Conservation (phyloP, 495 filamentous ascomycete species). For the Neurospora tetrasperma region DNA sequence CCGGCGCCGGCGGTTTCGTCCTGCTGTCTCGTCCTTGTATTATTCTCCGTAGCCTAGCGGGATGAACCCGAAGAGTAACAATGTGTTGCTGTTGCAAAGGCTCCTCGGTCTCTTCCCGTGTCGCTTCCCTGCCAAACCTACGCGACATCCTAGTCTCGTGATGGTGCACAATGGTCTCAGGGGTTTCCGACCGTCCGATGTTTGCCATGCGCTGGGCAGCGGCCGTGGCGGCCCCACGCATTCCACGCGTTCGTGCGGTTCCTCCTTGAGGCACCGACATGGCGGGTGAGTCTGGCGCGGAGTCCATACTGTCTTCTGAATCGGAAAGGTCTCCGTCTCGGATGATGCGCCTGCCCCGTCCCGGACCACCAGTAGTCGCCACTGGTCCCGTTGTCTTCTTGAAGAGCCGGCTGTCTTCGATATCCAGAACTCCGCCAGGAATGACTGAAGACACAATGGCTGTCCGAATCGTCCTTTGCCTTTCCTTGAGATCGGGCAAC, state of each 20-base stretch:
- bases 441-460: constrained; percentile 83
- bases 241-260: constrained; percentile 75
- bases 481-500: constrained; percentile 89
- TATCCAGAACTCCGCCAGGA: constrained; percentile 65
- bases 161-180: constrained; percentile 62
- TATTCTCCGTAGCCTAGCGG: constrained; percentile 51
- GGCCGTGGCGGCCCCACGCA: constrained; percentile 74
- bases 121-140: constrained; percentile 43
- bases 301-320: constrained; percentile 79
- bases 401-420: constrained; percentile 80
- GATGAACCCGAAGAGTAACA: constrained; percentile 62
- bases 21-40: constrained; percentile 29
- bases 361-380: constrained; percentile 37
- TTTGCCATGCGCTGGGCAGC: constrained; percentile 67
- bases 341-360: constrained; percentile 43
- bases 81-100: constrained; percentile 51
- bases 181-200: constrained; percentile 78
- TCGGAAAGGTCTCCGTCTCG: constrained; percentile 75
- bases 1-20: constrained; percentile 28
- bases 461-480: constrained; percentile 82
- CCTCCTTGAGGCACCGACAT: constrained; percentile 64
- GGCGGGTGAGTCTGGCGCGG: constrained; percentile 76
- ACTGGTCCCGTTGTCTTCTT: constrained; percentile 44
- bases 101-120: constrained; percentile 63
- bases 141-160: constrained; percentile 61